phyloP scores from a whole-genome alignment of 2,329 filamentous ascomycete species.

The Lachnellula hyalina region DNA sequence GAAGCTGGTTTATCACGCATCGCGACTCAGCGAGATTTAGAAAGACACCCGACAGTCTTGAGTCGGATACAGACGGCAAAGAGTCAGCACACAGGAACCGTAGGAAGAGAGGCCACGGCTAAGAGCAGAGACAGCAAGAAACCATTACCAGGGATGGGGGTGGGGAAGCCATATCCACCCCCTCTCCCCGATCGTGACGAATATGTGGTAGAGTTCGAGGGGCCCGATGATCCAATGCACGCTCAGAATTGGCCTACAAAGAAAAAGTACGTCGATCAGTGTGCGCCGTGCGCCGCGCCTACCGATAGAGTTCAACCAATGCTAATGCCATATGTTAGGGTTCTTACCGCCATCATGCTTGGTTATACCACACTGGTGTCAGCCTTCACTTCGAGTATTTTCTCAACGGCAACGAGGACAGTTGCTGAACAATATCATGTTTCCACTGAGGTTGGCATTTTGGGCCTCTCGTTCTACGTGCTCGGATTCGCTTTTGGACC shows the following conservation, averaged over 20 bases:
- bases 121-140: slow-evolving; percentile 47
- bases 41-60: slow-evolving; percentile 63
- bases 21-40: slow-evolving; percentile 62
- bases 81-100: slow-evolving; percentile 66
- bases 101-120: slow-evolving; percentile 46
- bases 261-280: slow-evolving; percentile 60
- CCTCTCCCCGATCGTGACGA: slow-evolving; percentile 64
- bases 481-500: slow-evolving; percentile 68
- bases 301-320: slow-evolving; percentile 23
- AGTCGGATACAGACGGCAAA: slow-evolving; percentile 65
- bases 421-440: slow-evolving; percentile 57
- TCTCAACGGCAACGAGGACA: slow-evolving; percentile 57
- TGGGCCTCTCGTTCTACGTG: slow-evolving; percentile 67
- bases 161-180: slow-evolving; percentile 70
- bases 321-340: slow-evolving; percentile 34
- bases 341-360: slow-evolving; percentile 61
- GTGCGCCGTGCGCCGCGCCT: neutral
- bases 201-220: slow-evolving; percentile 82
- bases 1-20: slow-evolving; percentile 51
- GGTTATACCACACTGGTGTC: slow-evolving; percentile 68
- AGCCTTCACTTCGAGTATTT: slow-evolving; percentile 70
- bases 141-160: slow-evolving; percentile 65
- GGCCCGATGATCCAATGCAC: slow-evolving; percentile 75
- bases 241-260: slow-evolving; percentile 79
- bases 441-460: slow-evolving; percentile 53